Evolutionary conservation across 805 yeast genomes (phyloP), one percentile per base, ranked within the genome.

Genomic region (Priceomyces medius): DNA sequence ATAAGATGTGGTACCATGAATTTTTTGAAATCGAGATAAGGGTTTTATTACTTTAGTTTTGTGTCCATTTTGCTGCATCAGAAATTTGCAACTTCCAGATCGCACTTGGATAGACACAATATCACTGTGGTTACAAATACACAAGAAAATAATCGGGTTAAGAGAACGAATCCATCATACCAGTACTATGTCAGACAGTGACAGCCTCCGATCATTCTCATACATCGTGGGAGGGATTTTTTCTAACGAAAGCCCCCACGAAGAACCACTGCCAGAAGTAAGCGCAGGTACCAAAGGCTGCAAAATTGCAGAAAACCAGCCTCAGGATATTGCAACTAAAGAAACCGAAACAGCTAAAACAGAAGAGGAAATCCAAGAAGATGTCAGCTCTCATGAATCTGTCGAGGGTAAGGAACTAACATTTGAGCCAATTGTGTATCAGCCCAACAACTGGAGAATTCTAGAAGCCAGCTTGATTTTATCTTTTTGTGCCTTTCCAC

Each of bases 401-500:
- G 27, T 13, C 7, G 17, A 36, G 20, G 16, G 23, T n/a, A 19
- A 17, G 6, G 39, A 36, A 19, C 10, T 16, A 14, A 17, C 20
- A 9, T 10, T 24, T 14, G 38, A 21, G 36, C 46, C 23, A 6
- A 32, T 19, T 4, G 35, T 20, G 7, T 35, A 35, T 14, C 38
- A 12, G 13, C 18, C 20, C 10, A 35, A 35, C 24, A 18, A 35
- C 14, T n/a, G 28, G 20, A 16, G 38, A 19, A 24, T 35, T 4
- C 18, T 35, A 9, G 38, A 35, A 14, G 38, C 38, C 12, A 46
- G 50, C 23, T 28, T 41, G 21, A 38, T 41, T 5, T 18, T 44
- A 18, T 41, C 57, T 2, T 41, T 51, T n/a, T 36, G 52, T 14
- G 55, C 57, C 13, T 50, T 58, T 23, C 54, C 58, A 7, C 33